Percentiles rank a stretch among this genome's conserved stretches.
These are phyloP conservation scores for Carpinus fangiana DNA, from an alignment of 306 rosid genomes.

Conservation along the genomic window DNA sequence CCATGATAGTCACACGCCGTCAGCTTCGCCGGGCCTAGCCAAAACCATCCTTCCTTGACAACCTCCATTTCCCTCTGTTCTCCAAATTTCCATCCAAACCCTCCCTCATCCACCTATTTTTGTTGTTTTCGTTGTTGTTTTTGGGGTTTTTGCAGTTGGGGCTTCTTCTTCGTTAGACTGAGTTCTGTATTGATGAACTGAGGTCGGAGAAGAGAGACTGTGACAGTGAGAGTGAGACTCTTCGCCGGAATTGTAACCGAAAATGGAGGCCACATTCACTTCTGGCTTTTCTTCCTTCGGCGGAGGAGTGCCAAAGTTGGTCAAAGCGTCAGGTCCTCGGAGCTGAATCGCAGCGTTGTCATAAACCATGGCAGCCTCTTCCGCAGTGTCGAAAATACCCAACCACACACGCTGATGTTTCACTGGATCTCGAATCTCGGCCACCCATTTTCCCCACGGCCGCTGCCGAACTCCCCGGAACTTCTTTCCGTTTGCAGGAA, in stretches of 20 bases:
- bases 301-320: constrained; percentile 67
- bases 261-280: constrained; percentile 39
- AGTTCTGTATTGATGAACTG: constrained; percentile 66
- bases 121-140: neutral
- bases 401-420: constrained; percentile 74
- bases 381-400: constrained; percentile 87
- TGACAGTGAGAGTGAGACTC: constrained; percentile 35
- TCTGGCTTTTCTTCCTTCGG: constrained; percentile 26
- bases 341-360: constrained; percentile 85
- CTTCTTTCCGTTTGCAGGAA: constrained; percentile 38
- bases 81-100: neutral
- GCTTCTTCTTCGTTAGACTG: constrained; percentile 39
- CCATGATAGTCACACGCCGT: too few relatives aligned
- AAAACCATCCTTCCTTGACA: too few relatives aligned
- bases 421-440: constrained; percentile 92
- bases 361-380: constrained; percentile 93
- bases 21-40: too few relatives aligned
- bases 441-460: constrained; percentile 99
- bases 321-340: constrained; percentile 88
- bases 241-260: constrained; percentile 66
- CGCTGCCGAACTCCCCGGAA: constrained; percentile 89
- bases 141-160: constrained; percentile 11
- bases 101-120: constrained; percentile 1
- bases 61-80: too few relatives aligned
- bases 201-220: constrained; percentile 67